Base-by-base conservation (phyloP, 2,329 filamentous ascomycete species). In the Phoma sp. region DNA sequence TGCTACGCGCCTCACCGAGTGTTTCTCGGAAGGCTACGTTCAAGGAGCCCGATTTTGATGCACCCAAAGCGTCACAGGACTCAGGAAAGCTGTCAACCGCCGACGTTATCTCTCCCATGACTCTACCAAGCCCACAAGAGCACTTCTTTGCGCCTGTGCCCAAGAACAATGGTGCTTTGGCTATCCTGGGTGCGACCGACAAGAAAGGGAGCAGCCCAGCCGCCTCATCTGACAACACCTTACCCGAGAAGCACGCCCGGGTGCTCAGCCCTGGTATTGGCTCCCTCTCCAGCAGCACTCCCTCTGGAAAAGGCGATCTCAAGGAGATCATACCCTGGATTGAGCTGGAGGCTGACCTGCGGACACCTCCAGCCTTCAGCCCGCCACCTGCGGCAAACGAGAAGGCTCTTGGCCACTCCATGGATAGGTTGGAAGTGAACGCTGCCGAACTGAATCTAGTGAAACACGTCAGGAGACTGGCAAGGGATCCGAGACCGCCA, bases 91-190 rank as follows among this genome's bases (percentile, higher is more conserved):
- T 9, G 1, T 23, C 21, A 2, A 17, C 47, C n/a, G 21, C 48
- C 14, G 42, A 37, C 4, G 28, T 58, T 5, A 23, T 58, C 9
- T 65, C 64, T 4, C 59, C 55, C 4, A 57, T 51, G 39, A 60
- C 49, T 5, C 15, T 57, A 1, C 36, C 57, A n/a, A 23, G 25
- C 9, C 21, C 26, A 10, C 46, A 57, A n/a, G 39, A 56, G 3
- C 45, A 17, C 5, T 61, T 45, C 9, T 52, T 28, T 21, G 26
- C 17, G 10, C 36, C 25, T 21, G 26, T n/a, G 10, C 36, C 11
- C 18, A 38, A 18, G 28, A 40, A n/a, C 48, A 43, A 12, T 36
- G 39, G 12, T 39, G 37, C 37, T 4, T 15, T 32, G 17, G 21
- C 36, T 1, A 33, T 21, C 15, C 46, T 37, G 2, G 12, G 5